A percentile compares a stretch with the other conserved stretches of the same genome.
phyloP scores from a whole-genome alignment of 345 rosid species.

The Anacardium occidentale region DNA sequence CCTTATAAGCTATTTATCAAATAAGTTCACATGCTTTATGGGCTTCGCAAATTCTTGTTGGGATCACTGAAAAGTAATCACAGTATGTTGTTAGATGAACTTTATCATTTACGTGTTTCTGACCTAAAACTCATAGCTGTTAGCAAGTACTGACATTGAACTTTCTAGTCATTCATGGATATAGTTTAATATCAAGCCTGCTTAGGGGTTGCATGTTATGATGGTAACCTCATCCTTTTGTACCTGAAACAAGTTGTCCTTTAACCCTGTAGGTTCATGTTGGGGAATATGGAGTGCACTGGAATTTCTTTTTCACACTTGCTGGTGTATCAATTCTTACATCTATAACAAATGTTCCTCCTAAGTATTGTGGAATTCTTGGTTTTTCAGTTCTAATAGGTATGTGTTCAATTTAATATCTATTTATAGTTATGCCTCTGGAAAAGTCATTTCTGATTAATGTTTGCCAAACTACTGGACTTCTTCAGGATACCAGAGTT shows the following conservation, averaged over 20 bases:
- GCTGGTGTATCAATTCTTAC: constrained; percentile 75
- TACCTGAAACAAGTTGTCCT: neutral
- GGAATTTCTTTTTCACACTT: constrained; percentile 96
- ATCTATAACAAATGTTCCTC: constrained; percentile 55
- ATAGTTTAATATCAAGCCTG: neutral
- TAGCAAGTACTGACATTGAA: neutral
- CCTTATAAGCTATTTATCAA: too few relatives aligned
- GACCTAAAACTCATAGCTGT: neutral
- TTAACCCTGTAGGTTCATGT: constrained; percentile 56
- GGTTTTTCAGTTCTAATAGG: constrained; percentile 66
- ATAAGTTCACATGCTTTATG: neutral
- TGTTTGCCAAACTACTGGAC: constrained; percentile 3
- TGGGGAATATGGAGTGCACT: constrained; percentile 86
- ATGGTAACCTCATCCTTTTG: constrained; percentile 13
- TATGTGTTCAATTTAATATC: constrained; percentile 23
- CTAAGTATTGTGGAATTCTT: constrained; percentile 68
- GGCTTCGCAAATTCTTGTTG: neutral
- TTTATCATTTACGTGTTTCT: neutral
- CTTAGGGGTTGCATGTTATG: neutral
- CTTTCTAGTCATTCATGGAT: neutral
- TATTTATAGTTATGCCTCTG: constrained; percentile 3
- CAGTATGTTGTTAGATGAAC: neutral
- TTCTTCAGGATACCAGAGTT: constrained; percentile 70
- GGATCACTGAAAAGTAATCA: neutral
- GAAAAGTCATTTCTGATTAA: constrained; percentile 14